Percentiles rank a stretch among this genome's conserved stretches.
Conservation (phyloP, 768 basidiomycete species). For the Macrolepiota fuliginosa region DNA sequence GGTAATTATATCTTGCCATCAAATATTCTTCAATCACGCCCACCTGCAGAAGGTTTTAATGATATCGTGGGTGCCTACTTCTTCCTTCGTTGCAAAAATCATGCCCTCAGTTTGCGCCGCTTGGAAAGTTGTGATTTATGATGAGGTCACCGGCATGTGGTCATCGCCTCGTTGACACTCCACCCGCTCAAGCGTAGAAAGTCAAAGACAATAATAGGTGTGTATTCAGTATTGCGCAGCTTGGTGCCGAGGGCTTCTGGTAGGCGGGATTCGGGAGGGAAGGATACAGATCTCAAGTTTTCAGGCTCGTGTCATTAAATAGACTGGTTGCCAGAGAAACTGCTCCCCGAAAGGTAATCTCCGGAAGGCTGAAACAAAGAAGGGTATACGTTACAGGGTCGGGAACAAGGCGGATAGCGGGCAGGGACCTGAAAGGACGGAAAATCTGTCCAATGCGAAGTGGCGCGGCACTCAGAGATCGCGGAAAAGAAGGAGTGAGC, state of each 20-base stretch:
- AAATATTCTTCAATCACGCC: background rate
- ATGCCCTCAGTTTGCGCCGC: background rate
- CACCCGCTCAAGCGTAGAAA: background rate
- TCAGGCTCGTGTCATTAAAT: constrained; percentile 4
- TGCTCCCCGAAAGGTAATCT: constrained; percentile 1
- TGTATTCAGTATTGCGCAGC: background rate
- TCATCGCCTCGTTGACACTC: background rate
- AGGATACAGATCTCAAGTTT: background rate
- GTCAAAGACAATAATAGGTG: background rate
- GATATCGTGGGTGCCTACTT: background rate
- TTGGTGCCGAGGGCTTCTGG: background rate
- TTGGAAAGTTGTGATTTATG: background rate
- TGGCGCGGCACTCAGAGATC: background rate
- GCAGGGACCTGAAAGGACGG: background rate
- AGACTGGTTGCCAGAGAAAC: constrained; percentile 8
- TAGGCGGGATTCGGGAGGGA: background rate
- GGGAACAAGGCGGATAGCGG: background rate
- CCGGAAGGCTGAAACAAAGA: constrained; percentile 5
- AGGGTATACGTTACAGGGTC: background rate
- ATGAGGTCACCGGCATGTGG: background rate
- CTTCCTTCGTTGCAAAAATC: background rate
- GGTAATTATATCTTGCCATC: background rate
- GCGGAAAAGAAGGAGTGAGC: constrained; percentile 2
- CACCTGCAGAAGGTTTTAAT: background rate
- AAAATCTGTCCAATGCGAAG: background rate